These are phyloP conservation scores for Rhizopogon roseolus DNA, from an alignment of 768 basidiomycete genomes.

Conservation along the genomic window DNA sequence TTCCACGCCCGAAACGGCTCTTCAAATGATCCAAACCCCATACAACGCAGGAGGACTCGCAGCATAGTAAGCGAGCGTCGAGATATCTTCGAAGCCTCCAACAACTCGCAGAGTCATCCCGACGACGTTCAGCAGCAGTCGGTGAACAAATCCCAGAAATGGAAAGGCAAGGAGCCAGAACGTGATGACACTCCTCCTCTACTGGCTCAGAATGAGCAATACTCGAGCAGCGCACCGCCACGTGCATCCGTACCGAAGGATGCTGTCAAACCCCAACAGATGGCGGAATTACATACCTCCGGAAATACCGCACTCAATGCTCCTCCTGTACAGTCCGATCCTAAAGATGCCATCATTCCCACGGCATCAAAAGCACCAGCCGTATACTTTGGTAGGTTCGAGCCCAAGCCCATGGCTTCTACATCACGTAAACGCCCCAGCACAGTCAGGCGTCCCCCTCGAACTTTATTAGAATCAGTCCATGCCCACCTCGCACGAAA, in stretches of 20 bases:
- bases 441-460: constrained; percentile 17
- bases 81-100: neutral
- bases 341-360: neutral
- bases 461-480: constrained; percentile 43
- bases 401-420: constrained; percentile 12
- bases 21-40: constrained; percentile 4
- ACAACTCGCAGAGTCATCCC: neutral
- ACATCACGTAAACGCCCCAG: constrained; percentile 16
- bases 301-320: too few species aligned
- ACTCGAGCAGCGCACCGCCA: neutral
- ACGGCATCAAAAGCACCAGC: neutral
- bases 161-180: neutral
- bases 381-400: constrained; percentile 7
- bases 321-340: neutral
- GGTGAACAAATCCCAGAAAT: neutral
- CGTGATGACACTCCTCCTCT: neutral
- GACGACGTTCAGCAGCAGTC: neutral
- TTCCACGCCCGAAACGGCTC: constrained; percentile 1
- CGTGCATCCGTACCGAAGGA: too few species aligned
- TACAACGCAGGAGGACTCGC: constrained; percentile 3
- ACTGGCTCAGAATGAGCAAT: neutral
- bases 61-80: neutral
- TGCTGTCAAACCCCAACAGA: neutral
- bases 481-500: constrained; percentile 38
- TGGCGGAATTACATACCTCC: neutral